Evolutionary conservation across 192 early-diverging fungal genomes (phyloP).

Genomic region (Podila epigama): DNA sequence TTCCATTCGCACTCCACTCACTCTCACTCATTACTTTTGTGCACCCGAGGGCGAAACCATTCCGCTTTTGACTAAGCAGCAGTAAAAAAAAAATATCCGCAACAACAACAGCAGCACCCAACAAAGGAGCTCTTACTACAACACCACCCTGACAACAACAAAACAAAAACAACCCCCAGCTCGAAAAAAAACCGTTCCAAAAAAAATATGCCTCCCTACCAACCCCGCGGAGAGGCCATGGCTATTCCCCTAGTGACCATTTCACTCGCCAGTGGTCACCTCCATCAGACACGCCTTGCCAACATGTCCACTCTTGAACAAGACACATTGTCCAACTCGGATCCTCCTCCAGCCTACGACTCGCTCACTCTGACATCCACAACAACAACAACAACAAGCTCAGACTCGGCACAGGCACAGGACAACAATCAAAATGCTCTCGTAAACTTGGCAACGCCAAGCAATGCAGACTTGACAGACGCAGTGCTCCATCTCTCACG

Average conservation of each 20-base stretch:
- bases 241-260: slow-evolving; percentile 44
- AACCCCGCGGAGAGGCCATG: slow-evolving; percentile 19
- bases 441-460: slow-evolving; percentile 6
- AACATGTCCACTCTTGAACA: slow-evolving; percentile 1
- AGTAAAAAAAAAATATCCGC: too few relatives aligned
- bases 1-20: neutral
- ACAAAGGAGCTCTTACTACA: too few relatives aligned
- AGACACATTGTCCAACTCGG: neutral
- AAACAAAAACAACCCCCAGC: neutral
- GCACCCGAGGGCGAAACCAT: too few relatives aligned
- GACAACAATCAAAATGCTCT: neutral
- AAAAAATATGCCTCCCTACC: slow-evolving; percentile 8
- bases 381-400: neutral
- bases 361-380: neutral
- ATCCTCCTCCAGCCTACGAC: slow-evolving; percentile 26
- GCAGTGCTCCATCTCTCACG: slow-evolving; percentile 42
- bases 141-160: too few relatives aligned
- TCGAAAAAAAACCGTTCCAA: neutral
- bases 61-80: too few relatives aligned
- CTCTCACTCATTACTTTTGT: neutral
- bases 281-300: slow-evolving; percentile 28
- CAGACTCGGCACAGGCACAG: slow-evolving; percentile 2
- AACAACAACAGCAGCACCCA: too few relatives aligned
- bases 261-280: slow-evolving; percentile 27
- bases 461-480: slow-evolving; percentile 25